These are phyloP conservation scores for Beta lomatogona DNA, from an alignment of 179 eudicot genomes.

Conservation along the genomic window DNA sequence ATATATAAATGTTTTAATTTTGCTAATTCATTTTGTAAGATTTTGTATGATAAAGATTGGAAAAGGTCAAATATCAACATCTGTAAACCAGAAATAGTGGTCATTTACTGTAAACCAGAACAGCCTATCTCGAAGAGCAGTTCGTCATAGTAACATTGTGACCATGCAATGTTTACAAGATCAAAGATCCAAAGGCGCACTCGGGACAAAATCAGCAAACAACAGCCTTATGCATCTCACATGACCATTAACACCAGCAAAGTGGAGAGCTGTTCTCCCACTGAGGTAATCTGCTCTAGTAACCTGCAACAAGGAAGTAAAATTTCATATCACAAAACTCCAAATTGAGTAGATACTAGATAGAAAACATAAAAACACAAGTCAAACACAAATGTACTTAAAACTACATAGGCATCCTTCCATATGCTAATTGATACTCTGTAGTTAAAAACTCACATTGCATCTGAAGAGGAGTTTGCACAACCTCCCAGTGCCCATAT, in stretches of 20 bases:
- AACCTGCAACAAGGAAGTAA: conserved; percentile 50
- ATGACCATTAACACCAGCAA: conserved; percentile 88
- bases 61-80: too few species aligned
- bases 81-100: too few species aligned
- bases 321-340: conserved; percentile 4
- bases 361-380: neutral
- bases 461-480: conserved; percentile 78
- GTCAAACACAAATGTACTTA: neutral
- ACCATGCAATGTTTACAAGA: too few species aligned
- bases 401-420: neutral
- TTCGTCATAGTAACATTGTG: too few species aligned
- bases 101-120: too few species aligned
- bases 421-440: neutral
- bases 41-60: too few species aligned
- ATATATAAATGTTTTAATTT: too few species aligned
- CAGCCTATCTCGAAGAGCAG: too few species aligned
- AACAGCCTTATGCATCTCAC: conserved; percentile 80
- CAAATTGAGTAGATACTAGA: neutral
- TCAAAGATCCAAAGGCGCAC: conserved; percentile 74
- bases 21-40: too few species aligned
- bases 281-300: conserved; percentile 94
- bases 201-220: conserved; percentile 92
- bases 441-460: conserved; percentile 55
- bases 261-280: conserved; percentile 97
- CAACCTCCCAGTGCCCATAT: conserved; percentile 99